Percentiles rank a stretch among this genome's conserved stretches.
phyloP scores from a whole-genome alignment of 352 stramenopile genomes.

The Pythium phragmitis region DNA sequence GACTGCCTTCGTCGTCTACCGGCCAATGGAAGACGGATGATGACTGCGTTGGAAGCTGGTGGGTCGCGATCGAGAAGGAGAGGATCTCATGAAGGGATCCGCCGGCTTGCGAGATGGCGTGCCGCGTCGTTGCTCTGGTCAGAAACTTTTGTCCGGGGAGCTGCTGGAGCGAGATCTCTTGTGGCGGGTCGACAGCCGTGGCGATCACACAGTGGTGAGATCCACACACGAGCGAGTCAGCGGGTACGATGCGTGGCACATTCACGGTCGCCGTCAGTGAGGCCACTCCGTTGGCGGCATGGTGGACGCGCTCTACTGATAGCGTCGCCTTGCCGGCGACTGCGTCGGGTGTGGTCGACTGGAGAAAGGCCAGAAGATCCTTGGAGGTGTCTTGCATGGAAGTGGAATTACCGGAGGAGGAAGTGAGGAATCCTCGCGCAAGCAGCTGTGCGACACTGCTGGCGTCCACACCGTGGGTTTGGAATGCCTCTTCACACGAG shows the following conservation, averaged over 20 bases:
- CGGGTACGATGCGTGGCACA: not conserved
- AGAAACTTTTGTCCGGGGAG: not conserved
- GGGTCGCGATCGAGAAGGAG: not conserved
- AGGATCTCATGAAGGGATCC: not conserved
- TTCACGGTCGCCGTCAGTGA: not conserved
- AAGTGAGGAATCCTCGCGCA: not conserved
- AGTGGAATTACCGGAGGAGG: too few species aligned
- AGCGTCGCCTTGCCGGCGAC: not conserved
- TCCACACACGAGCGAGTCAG: not conserved
- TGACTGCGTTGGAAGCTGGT: not conserved
- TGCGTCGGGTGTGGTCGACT: too few species aligned
- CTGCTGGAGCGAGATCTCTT: constrained; percentile 1
- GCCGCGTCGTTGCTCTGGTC: not conserved
- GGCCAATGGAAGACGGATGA: not conserved
- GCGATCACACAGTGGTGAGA: not conserved
- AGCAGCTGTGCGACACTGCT: not conserved
- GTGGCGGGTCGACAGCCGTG: not conserved
- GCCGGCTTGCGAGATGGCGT: not conserved
- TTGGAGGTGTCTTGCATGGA: too few species aligned
- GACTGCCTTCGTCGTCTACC: not conserved
- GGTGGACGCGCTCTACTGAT: not conserved
- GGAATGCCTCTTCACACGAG: not conserved
- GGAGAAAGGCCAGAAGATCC: too few species aligned
- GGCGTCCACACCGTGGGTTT: not conserved
- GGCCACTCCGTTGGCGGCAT: not conserved